These are phyloP conservation scores for Adiantum capillusveneris DNA, from an alignment of 75 land plant genomes.

Conservation along the genomic window DNA sequence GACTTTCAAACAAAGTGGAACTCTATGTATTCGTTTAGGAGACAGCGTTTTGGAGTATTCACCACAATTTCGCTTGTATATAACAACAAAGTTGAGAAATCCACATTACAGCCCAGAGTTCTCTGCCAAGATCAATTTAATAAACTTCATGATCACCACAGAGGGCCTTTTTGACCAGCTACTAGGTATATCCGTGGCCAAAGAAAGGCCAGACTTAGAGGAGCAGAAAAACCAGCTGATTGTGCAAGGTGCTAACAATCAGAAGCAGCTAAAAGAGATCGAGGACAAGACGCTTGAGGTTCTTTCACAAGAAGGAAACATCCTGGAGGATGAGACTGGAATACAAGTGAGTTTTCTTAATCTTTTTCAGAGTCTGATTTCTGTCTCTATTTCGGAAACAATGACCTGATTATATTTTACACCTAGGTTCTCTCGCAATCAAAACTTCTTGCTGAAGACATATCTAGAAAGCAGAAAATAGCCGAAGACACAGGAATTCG, in stretches of 20 bases:
- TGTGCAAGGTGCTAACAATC: constrained; percentile 21
- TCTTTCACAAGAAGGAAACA: constrained; percentile 30
- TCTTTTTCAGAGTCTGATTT: no score
- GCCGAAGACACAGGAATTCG: constrained; percentile 23
- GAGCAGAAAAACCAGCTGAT: constrained; percentile 27
- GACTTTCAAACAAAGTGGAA: constrained; percentile 31
- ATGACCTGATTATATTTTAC: neutral
- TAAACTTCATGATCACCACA: constrained; percentile 26
- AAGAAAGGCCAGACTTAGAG: constrained; percentile 27
- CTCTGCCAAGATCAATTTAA: constrained; percentile 20
- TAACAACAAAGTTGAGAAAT: constrained; percentile 26
- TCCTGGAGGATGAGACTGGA: constrained; percentile 29
- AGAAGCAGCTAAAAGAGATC: constrained; percentile 21
- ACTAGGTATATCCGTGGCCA: constrained; percentile 24
- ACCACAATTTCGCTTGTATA: constrained; percentile 17
- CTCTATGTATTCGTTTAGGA: constrained; percentile 17
- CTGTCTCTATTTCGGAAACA: neutral
- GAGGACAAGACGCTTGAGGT: constrained; percentile 28
- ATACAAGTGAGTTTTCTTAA: constrained; percentile 18
- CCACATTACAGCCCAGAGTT: constrained; percentile 31
- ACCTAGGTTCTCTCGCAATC: constrained; percentile 21
- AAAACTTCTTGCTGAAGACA: constrained; percentile 22
- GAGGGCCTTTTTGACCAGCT: constrained; percentile 28
- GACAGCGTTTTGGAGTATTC: constrained; percentile 22
- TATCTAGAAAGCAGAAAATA: constrained; percentile 22